Conservation (phyloP, 805 yeast species). For the Kuraishia hungarica region DNA sequence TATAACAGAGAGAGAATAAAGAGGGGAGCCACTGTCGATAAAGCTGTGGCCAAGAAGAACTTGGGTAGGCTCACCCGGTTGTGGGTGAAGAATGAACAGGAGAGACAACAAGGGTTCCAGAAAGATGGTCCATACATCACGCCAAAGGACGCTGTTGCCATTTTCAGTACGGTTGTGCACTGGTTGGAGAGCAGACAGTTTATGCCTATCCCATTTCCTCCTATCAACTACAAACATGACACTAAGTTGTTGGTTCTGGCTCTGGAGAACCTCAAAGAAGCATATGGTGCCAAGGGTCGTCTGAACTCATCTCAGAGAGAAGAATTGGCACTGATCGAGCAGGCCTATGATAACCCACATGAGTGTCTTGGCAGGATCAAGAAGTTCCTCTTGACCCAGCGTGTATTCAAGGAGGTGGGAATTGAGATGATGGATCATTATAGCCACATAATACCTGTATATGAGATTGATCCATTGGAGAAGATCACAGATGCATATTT, state of each 20-base stretch:
- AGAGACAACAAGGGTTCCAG: slow-evolving; percentile 70
- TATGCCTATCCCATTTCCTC: slow-evolving; percentile 90
- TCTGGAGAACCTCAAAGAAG: slow-evolving; percentile 77
- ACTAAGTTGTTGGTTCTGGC: slow-evolving; percentile 87
- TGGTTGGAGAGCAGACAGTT: slow-evolving; percentile 86
- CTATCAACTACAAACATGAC: slow-evolving; percentile 84
- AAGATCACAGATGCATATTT: slow-evolving; percentile 93
- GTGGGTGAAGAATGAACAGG: slow-evolving; percentile 91
- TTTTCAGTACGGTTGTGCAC: slow-evolving; percentile 80
- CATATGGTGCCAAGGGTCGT: slow-evolving; percentile 65
- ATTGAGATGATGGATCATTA: slow-evolving; percentile 89
- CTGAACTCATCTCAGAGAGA: slow-evolving; percentile 84
- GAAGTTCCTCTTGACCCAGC: slow-evolving; percentile 71
- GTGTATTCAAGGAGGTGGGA: slow-evolving; percentile 85
- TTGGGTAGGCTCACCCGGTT: slow-evolving; percentile 84
- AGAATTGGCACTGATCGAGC: slow-evolving; percentile 87
- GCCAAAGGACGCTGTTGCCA: slow-evolving; percentile 81
- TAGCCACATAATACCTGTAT: slow-evolving; percentile 77
- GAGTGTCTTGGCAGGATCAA: slow-evolving; percentile 83
- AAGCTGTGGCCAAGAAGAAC: slow-evolving; percentile 89
- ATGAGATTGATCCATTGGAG: slow-evolving; percentile 83
- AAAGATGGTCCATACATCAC: slow-evolving; percentile 82
- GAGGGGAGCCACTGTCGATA: slow-evolving; percentile 88
- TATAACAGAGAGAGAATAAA: slow-evolving; percentile 83
- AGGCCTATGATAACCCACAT: slow-evolving; percentile 95